These are phyloP conservation scores for Dioszegia crocea DNA, from an alignment of 768 basidiomycete species.

Conservation along the genomic window DNA sequence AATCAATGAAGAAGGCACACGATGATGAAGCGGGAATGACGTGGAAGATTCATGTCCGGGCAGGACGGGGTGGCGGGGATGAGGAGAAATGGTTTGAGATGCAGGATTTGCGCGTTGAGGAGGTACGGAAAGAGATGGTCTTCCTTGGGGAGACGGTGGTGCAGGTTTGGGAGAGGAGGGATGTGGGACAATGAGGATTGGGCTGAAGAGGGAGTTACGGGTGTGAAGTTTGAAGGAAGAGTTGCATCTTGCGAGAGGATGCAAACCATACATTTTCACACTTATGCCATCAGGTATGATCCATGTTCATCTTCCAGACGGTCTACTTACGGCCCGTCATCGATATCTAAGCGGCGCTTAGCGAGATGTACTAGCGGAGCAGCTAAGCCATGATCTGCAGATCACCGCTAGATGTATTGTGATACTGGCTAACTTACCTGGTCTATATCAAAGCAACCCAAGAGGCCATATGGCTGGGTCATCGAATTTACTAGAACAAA, in stretches of 20 bases:
- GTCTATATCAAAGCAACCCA: too few species aligned
- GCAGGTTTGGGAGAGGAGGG: conserved; percentile 59
- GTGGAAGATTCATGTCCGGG: conserved; percentile 63
- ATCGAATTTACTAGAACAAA: too few species aligned
- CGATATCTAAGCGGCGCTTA: too few species aligned
- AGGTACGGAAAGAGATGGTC: conserved; percentile 96
- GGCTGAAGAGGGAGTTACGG: background rate
- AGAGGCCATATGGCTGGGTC: too few species aligned
- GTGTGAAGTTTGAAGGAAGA: background rate
- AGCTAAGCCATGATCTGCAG: too few species aligned
- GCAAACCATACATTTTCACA: too few species aligned
- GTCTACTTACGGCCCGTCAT: too few species aligned
- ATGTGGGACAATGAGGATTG: conserved; percentile 17
- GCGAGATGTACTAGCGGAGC: too few species aligned
- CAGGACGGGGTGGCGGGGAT: conserved; percentile 63
- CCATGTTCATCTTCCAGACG: too few species aligned
- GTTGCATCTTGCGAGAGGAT: background rate
- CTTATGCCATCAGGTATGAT: too few species aligned
- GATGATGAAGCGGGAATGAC: conserved; percentile 73
- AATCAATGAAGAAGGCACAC: conserved; percentile 18
- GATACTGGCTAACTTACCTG: too few species aligned
- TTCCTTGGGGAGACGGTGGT: conserved; percentile 94
- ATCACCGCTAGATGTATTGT: too few species aligned
- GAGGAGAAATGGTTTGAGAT: conserved; percentile 93
- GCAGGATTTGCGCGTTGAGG: conserved; percentile 92